A percentile compares a stretch with the other conserved stretches of the same genome.
Conservation (phyloP, 805 yeast genomes). For the Schwanniomyces sp. region DNA sequence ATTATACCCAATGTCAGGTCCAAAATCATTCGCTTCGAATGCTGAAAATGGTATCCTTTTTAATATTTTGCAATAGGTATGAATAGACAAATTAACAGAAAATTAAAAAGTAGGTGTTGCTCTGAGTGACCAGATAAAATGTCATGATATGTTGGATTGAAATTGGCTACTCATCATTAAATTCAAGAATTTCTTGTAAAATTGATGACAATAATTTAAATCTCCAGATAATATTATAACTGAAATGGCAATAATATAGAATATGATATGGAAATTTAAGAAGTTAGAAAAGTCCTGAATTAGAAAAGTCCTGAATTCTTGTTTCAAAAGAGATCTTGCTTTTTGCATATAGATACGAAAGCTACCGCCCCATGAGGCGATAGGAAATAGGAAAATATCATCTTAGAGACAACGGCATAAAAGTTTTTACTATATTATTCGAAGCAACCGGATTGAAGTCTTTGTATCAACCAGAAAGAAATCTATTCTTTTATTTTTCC, state of each 20-base stretch:
- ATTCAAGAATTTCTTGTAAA: neutral
- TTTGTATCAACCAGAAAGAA: too few species aligned
- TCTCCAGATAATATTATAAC: neutral
- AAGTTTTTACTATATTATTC: too few species aligned
- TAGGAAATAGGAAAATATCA: too few species aligned
- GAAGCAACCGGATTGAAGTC: too few species aligned
- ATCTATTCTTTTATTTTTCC: too few species aligned
- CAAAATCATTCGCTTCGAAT: neutral
- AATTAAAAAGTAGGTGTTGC: neutral
- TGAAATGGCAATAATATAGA: neutral
- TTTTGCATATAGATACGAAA: too few species aligned
- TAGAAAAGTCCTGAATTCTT: too few species aligned
- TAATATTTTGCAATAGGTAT: neutral
- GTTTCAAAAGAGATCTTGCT: too few species aligned
- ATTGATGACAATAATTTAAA: neutral
- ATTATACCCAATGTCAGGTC: neutral
- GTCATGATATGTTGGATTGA: slow-evolving; percentile 20
- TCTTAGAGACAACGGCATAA: too few species aligned
- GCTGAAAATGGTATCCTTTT: neutral
- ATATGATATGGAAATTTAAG: neutral
- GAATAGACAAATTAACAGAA: neutral
- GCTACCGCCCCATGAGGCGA: too few species aligned
- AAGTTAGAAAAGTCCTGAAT: too few species aligned
- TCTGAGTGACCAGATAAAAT: slow-evolving; percentile 8
- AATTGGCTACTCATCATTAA: slow-evolving; percentile 12